A percentile compares a stretch with the other conserved stretches of the same genome.
These are phyloP conservation scores for Fusarium cyanostomum DNA, from an alignment of 2,329 filamentous ascomycete species.

Conservation along the genomic window DNA sequence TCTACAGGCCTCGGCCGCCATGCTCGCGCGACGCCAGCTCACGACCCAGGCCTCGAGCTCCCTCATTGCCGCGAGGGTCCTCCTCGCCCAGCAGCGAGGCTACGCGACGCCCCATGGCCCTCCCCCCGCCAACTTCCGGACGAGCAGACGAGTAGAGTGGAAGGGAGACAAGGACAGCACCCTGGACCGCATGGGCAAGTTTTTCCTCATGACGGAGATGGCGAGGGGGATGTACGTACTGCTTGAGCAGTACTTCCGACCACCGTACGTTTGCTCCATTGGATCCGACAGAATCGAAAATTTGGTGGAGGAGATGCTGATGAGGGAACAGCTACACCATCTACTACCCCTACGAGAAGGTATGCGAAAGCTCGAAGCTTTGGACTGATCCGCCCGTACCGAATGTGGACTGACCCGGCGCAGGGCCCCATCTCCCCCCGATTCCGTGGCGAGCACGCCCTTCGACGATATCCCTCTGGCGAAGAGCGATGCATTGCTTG, in stretches of 20 bases:
- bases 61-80: constrained; percentile 34
- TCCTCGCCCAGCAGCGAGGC: constrained; percentile 47
- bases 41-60: constrained; percentile 30
- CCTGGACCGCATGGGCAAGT: constrained; percentile 87
- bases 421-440: constrained; percentile 93
- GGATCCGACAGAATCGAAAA: neutral
- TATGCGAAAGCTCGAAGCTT: constrained; percentile 45
- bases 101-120: constrained; percentile 79
- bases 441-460: constrained; percentile 97
- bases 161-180: constrained; percentile 80
- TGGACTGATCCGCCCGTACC: neutral
- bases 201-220: constrained; percentile 97
- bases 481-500: constrained; percentile 99
- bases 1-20: constrained; percentile 45
- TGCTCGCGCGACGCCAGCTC: constrained; percentile 51
- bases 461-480: constrained; percentile 94
- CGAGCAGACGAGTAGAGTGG: constrained; percentile 79
- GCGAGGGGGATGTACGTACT: constrained; percentile 97
- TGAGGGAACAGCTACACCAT: constrained; percentile 83
- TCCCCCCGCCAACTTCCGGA: constrained; percentile 82
- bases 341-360: constrained; percentile 98
- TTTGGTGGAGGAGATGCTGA: constrained; percentile 21
- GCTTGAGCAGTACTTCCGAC: constrained; percentile 97
- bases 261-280: constrained; percentile 76
- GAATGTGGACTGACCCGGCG: constrained; percentile 32